Evolutionary conservation across 225 moss, liverwort and hornwort genomes (phyloP), one percentile per base, ranked within the genome.

Genomic region (Sphagnum contortum): DNA sequence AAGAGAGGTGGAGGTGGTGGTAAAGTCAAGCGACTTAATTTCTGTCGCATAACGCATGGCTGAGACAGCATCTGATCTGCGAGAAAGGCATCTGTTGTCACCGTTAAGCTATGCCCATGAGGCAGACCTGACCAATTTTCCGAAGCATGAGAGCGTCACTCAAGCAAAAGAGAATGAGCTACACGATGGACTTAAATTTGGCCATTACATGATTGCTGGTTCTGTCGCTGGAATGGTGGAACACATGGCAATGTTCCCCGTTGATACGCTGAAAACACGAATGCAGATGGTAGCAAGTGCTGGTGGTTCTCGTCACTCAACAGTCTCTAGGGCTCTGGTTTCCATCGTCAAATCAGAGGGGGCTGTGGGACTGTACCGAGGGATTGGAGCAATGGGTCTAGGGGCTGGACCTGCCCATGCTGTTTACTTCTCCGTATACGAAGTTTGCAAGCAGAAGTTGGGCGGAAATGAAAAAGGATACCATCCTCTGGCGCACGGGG

Each of bases 191-290:
- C 78, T 96, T 75, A 88, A 91, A 71, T 96, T 90, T 72, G 74
- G 90, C 57, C 92, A 96, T 55, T 92, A 75, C 64, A 95, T 95
- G 95, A 62, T 95, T 64, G 95, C 95, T 57, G 95, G 95, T 53
- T 95, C 95, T 29, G 72, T 95, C 56, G 95, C 95, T 4, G 95
- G 95, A 47, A 95, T 92, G 95, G 95, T 95, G 72, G 95, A 95
- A 81, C 95, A 95, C 75, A 95, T 92, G 88, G 95, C 95, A 10
- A 95, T 95, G 95, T 95, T 92, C 63, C 95, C 95, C 0, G 90
- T 96, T n/a, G 95, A 96, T 53, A 80, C 92, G 46, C 79, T 96
- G 69, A 96, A 96, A 74, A 96, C 95, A 61, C 92, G 95, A 14
- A 96, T 96, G 95, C 95, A 96, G 70, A 92, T 96, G 87, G 59